Percentiles rank a stretch among this genome's conserved stretches.
phyloP scores from a whole-genome alignment of 768 basidiomycete genomes.

The Rhodotorula sphaerocarpa region DNA sequence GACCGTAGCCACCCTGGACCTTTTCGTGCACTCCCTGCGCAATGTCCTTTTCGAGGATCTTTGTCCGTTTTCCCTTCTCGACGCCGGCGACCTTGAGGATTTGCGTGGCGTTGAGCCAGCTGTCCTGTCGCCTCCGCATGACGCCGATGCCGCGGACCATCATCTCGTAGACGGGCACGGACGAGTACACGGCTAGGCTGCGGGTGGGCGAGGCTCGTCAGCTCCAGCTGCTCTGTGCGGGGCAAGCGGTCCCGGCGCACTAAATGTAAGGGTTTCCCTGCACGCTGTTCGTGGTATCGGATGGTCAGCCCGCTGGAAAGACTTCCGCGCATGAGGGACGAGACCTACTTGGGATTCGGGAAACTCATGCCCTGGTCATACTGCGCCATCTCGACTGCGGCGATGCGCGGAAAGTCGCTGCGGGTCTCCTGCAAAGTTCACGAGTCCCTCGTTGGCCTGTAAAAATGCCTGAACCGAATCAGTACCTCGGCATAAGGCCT shows the following conservation, averaged over 20 bases:
- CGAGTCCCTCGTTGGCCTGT: too few species aligned
- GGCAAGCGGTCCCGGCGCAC: not conserved
- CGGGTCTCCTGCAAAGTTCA: too few species aligned
- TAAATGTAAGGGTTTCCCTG: constrained; percentile 35
- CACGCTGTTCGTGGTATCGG: constrained; percentile 14
- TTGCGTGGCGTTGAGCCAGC: constrained; percentile 96
- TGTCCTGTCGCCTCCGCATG: constrained; percentile 90
- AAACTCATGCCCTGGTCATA: constrained; percentile 8
- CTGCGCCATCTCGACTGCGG: too few species aligned
- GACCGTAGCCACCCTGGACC: constrained; percentile 97
- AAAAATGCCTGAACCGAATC: too few species aligned
- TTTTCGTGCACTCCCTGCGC: constrained; percentile 66
- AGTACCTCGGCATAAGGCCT: too few species aligned
- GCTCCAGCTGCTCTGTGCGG: not conserved
- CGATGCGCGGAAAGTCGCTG: too few species aligned
- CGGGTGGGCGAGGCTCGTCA: not conserved
- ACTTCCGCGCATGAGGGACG: not conserved
- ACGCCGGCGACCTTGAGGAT: constrained; percentile 98
- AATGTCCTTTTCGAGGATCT: constrained; percentile 89
- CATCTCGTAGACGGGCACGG: constrained; percentile 41
- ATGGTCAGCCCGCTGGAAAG: not conserved
- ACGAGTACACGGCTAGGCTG: constrained; percentile 42
- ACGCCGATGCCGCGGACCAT: constrained; percentile 76
- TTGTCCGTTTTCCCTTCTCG: constrained; percentile 90
- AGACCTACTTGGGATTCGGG: constrained; percentile 28